Conservation (phyloP, 169 alveolate genomes). For the Prorocentrum cordatum region DNA sequence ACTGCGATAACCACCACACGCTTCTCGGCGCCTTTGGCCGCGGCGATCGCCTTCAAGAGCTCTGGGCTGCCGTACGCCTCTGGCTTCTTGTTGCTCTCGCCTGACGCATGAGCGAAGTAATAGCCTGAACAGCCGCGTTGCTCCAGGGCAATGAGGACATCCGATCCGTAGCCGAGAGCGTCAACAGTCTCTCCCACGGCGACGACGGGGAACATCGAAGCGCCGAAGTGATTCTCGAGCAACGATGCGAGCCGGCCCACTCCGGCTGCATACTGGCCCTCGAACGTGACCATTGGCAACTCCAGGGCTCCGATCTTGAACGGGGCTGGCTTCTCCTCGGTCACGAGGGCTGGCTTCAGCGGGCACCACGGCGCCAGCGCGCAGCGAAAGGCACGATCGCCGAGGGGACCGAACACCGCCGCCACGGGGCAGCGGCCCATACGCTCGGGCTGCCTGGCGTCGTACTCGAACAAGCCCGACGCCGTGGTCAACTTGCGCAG, state of each 20-base stretch:
- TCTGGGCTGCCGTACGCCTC: slow-evolving; percentile 53
- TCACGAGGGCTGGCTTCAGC: background rate
- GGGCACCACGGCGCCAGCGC: slow-evolving; percentile 13
- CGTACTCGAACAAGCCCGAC: slow-evolving; percentile 45
- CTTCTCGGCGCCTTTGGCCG: slow-evolving; percentile 18
- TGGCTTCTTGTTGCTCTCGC: slow-evolving; percentile 54
- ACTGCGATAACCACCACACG: slow-evolving; percentile 30
- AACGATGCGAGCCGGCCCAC: slow-evolving; percentile 28
- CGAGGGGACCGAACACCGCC: slow-evolving; percentile 33
- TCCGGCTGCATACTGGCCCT: slow-evolving; percentile 13
- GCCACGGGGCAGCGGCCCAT: slow-evolving; percentile 62
- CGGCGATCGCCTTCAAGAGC: slow-evolving; percentile 53
- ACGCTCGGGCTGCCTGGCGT: slow-evolving; percentile 50
- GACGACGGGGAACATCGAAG: slow-evolving; percentile 31
- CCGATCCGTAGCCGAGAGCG: slow-evolving; percentile 31
- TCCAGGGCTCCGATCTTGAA: slow-evolving; percentile 48
- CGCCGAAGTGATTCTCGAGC: slow-evolving; percentile 20
- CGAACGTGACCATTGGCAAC: slow-evolving; percentile 49
- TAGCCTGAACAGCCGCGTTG: slow-evolving; percentile 49
- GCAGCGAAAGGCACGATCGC: background rate
- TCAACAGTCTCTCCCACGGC: slow-evolving; percentile 53
- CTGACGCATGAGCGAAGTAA: slow-evolving; percentile 53
- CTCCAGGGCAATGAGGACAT: too few relatives aligned
- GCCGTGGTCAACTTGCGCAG: slow-evolving; percentile 5
- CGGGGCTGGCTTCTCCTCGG: slow-evolving; percentile 55